Evolutionary conservation across 78 protist genomes (phyloP), one percentile per base, ranked within the genome.

Genomic region (Emiliania huxleyi): DNA sequence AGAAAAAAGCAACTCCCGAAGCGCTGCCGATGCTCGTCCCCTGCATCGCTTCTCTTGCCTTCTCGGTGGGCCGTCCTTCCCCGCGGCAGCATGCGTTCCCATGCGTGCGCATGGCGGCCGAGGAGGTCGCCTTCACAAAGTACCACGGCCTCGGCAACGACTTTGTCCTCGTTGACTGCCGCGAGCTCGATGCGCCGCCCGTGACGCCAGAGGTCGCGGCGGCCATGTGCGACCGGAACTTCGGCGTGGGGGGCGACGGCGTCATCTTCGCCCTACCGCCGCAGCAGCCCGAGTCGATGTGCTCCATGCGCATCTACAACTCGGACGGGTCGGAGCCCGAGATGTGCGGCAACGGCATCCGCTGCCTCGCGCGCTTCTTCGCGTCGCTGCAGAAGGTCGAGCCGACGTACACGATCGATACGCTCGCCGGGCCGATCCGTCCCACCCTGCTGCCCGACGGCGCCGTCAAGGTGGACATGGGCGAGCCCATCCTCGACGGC

Each of bases 251-350:
- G 3, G 89, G 33, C 55, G 89, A 81, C 56, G 89, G 89, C 23
- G 89, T 81, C 15, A 81, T 81, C 38, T 81, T 81, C 38, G 89
- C 15, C 35, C 46, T 77, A 1, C 55, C 56, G 6, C 40, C 89
- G 37, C 29, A 33, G 15, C 56, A 33, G 26, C n/a, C 38, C 35
- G 91, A 44, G 33, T 91, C 95, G 1, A 62, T 88, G n/a, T 95
- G 43, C 62, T 69, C 56, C 69, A 91, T 95, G 94, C 93, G 91
- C 6, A 95, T 95, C 37, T 94, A 90, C 56, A 95, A 95, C 79
- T 42, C 92, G 11, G 96, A 95, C 49, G 96, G 96, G 37, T 87
- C 94, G 37, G 88, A 93, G 90, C 94, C 96, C 4, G 96, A 95
- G 88, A 95, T 77, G 87, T 93, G 96, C 88, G 95, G 94, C 22